A percentile compares a stretch with the other conserved stretches of the same genome.
Conservation (phyloP, 352 stramenopile species). For the Globisporangium cylindrosporum region DNA sequence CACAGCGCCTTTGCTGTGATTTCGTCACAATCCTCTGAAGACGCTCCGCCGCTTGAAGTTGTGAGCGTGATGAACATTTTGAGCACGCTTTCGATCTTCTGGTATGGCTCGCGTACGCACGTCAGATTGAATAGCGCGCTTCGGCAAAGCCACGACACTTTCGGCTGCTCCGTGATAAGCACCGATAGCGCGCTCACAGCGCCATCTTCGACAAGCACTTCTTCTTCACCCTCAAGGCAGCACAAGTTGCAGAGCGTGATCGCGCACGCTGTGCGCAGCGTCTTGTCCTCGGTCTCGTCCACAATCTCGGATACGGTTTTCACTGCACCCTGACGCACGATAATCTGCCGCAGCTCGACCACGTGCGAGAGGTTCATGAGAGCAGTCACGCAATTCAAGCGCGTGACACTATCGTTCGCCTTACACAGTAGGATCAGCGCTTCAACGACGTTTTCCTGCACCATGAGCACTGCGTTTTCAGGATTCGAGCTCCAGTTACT, state of each 20-base stretch:
- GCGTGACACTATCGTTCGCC: constrained; percentile 59
- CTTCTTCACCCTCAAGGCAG: constrained; percentile 74
- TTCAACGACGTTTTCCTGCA: constrained; percentile 86
- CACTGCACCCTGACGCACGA: constrained; percentile 71
- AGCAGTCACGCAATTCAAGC: constrained; percentile 74
- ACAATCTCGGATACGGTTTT: constrained; percentile 76
- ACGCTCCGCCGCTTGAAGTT: constrained; percentile 32
- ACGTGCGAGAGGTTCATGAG: constrained; percentile 86
- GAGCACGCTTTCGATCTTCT: constrained; percentile 84
- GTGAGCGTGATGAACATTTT: constrained; percentile 72
- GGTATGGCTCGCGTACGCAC: constrained; percentile 80
- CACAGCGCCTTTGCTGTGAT: constrained; percentile 78
- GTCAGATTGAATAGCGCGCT: constrained; percentile 89
- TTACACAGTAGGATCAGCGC: constrained; percentile 74
- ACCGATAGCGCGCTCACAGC: constrained; percentile 75
- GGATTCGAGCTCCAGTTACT: constrained; percentile 88
- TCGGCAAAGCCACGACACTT: constrained; percentile 63
- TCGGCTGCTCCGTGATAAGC: constrained; percentile 76
- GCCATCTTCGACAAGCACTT: constrained; percentile 74
- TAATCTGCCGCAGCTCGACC: constrained; percentile 45
- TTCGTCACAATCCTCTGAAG: constrained; percentile 41
- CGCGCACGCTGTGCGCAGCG: constrained; percentile 73
- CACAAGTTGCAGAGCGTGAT: constrained; percentile 88
- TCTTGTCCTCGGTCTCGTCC: constrained; percentile 58
- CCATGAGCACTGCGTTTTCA: constrained; percentile 82